These are phyloP conservation scores for Truncatella angustata DNA, from an alignment of 2,329 filamentous ascomycete genomes.

Conservation along the genomic window DNA sequence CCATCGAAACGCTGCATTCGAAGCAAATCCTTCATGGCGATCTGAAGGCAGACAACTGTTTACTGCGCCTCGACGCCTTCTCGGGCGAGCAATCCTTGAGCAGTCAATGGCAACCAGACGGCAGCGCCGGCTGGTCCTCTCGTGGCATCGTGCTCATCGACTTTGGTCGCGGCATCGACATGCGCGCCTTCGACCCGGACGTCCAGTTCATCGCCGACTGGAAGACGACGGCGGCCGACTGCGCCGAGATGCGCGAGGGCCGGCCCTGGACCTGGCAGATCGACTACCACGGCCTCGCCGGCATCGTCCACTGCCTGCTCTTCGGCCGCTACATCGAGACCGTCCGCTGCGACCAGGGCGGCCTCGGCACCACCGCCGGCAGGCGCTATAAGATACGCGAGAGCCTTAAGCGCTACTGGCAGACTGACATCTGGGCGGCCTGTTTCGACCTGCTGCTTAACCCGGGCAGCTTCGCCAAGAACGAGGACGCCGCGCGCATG, in stretches of 20 bases:
- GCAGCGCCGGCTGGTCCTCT: constrained; percentile 72
- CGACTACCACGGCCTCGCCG: constrained; percentile 91
- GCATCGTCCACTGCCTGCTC: constrained; percentile 81
- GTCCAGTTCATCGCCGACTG: constrained; percentile 94
- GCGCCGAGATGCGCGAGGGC: constrained; percentile 91
- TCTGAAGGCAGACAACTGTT: constrained; percentile 92
- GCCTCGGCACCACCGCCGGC: constrained; percentile 52
- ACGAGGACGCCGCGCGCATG: constrained; percentile 65
- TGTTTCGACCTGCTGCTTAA: constrained; percentile 87
- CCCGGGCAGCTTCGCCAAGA: constrained; percentile 63
- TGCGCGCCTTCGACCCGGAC: constrained; percentile 73
- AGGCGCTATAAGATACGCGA: constrained; percentile 80
- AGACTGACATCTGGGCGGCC: constrained; percentile 83
- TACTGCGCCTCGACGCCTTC: constrained; percentile 72
- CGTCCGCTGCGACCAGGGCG: constrained; percentile 51
- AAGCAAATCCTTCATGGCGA: constrained; percentile 86
- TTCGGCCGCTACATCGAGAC: constrained; percentile 97
- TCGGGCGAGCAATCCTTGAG: constrained; percentile 45
- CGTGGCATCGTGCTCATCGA: constrained; percentile 89
- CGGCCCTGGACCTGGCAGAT: constrained; percentile 97
- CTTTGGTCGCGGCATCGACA: constrained; percentile 92
- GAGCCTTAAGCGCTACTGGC: constrained; percentile 91
- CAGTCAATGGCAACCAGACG: constrained; percentile 69
- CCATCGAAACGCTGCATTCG: constrained; percentile 80
- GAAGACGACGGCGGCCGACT: constrained; percentile 85